A percentile compares a stretch with the other conserved stretches of the same genome.
These are phyloP conservation scores for Xylaria sp. DNA, from an alignment of 495 filamentous ascomycete species.

Conservation along the genomic window DNA sequence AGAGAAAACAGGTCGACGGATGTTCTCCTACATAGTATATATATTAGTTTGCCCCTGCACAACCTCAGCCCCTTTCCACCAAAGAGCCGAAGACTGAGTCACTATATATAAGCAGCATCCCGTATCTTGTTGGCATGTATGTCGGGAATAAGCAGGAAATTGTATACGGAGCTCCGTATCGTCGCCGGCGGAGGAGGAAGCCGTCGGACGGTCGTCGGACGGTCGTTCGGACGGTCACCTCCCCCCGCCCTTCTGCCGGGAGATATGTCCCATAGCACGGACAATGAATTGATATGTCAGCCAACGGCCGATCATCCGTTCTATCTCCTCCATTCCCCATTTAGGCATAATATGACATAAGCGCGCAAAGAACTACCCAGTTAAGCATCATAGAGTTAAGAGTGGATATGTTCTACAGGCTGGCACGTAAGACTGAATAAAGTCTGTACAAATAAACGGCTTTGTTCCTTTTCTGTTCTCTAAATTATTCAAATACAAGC, in stretches of 20 bases:
- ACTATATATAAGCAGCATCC: not conserved
- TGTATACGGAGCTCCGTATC: not conserved
- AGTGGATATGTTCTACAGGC: not conserved
- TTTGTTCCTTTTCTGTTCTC: no score
- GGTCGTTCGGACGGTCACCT: constrained; percentile 4
- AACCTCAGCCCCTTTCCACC: not conserved
- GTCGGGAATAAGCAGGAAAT: not conserved
- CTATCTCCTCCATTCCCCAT: not conserved
- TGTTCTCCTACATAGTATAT: not conserved
- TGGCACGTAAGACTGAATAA: no score
- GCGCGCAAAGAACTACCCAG: not conserved
- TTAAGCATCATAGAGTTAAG: not conserved
- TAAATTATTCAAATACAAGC: no score
- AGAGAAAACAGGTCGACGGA: not conserved
- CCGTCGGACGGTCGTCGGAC: constrained; percentile 4
- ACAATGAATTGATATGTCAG: not conserved
- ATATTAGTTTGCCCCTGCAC: no score
- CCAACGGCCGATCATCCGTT: not conserved
- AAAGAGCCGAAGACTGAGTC: not conserved
- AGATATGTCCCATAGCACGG: not conserved
- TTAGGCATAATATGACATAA: not conserved
- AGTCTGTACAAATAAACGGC: no score
- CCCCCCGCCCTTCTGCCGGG: no score
- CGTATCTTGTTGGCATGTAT: no score
- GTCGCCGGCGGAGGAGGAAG: not conserved